Evolutionary conservation across 805 yeast genomes (phyloP).

Genomic region (Clavispora phyllophila): DNA sequence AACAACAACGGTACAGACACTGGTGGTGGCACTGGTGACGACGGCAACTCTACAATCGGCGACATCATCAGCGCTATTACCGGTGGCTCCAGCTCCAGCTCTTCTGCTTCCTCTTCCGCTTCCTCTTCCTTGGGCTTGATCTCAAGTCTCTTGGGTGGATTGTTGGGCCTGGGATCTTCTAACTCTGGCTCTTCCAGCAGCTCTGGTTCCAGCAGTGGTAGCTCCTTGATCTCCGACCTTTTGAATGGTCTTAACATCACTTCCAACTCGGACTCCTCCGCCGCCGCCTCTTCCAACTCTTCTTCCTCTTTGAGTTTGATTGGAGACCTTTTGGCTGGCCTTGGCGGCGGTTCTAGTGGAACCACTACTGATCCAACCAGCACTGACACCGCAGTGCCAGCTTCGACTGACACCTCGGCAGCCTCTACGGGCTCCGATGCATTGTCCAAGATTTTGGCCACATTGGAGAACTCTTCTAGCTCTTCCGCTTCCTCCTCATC

Average conservation of each 20-base stretch:
- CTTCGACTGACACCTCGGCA: slow-evolving; percentile 1
- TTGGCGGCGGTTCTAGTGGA: not conserved
- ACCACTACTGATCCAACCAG: not conserved
- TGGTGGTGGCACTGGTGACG: not conserved
- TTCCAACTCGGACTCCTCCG: not conserved
- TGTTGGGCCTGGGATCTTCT: slow-evolving; percentile 4
- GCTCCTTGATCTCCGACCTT: not conserved
- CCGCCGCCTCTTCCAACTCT: slow-evolving; percentile 1
- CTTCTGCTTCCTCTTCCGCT: not conserved
- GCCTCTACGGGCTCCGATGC: not conserved
- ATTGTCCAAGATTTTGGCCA: not conserved
- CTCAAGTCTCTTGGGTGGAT: slow-evolving; percentile 3
- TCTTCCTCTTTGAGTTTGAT: not conserved
- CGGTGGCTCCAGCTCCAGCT: not conserved
- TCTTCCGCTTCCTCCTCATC: not conserved
- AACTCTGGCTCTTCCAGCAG: slow-evolving; percentile 8
- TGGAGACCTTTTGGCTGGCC: not conserved
- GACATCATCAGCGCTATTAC: not conserved
- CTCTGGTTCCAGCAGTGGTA: not conserved
- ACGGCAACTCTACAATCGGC: not conserved
- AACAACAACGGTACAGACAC: not conserved
- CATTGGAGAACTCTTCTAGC: not conserved
- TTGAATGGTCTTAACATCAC: not conserved
- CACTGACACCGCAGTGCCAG: too few relatives aligned
- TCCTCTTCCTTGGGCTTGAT: slow-evolving; percentile 14